Evolutionary conservation across 2,329 filamentous ascomycete species (phyloP).

Genomic region (Cladosporium sp.): DNA sequence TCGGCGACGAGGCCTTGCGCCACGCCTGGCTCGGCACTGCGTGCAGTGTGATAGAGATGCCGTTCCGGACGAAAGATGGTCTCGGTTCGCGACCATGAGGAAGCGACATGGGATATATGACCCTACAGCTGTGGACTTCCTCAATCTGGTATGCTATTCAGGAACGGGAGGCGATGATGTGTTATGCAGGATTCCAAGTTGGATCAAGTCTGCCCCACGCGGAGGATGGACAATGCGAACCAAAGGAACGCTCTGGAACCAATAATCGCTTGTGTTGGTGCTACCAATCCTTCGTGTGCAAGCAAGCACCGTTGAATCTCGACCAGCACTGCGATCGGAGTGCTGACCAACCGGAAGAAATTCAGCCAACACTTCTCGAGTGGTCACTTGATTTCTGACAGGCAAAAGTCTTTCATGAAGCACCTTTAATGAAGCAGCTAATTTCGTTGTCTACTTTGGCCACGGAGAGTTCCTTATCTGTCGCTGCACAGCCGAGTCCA

Average conservation of each 20-base stretch:
- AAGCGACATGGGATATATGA: not conserved
- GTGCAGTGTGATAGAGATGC: not conserved
- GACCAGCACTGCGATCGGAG: not conserved
- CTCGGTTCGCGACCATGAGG: not conserved
- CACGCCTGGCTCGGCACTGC: not conserved
- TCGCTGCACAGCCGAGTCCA: conserved; percentile 1
- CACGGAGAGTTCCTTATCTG: conserved; percentile 3
- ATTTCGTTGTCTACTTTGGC: not conserved
- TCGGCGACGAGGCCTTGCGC: not conserved
- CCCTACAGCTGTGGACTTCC: not conserved
- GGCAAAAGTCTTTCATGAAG: not conserved
- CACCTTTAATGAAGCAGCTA: not conserved
- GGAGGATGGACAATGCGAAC: not conserved
- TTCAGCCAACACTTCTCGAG: not conserved
- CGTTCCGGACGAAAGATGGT: not conserved
- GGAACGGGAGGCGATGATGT: not conserved
- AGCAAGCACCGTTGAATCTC: not conserved
- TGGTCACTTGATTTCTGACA: not conserved
- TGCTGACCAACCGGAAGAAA: not conserved
- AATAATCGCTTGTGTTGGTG: conserved; percentile 11
- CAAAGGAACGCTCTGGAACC: not conserved
- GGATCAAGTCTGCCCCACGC: conserved; percentile 1
- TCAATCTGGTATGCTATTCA: not conserved
- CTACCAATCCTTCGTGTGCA: conserved; percentile 6
- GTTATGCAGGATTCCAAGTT: conserved; percentile 1